phyloP scores from a whole-genome alignment of 208 protist species.

The Strigomonas culicis region DNA sequence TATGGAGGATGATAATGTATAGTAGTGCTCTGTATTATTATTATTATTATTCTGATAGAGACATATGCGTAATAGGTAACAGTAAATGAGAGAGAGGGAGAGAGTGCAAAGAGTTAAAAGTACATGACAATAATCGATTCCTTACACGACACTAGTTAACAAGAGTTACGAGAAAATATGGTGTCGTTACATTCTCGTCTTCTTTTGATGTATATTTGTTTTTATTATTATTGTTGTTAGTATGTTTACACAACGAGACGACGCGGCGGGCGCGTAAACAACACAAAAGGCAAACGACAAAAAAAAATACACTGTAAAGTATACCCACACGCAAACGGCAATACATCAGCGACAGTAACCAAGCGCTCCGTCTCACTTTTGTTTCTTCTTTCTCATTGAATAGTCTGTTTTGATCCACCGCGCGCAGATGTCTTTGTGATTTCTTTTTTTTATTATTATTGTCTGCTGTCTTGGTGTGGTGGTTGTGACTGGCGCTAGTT shows the following conservation, averaged over 20 bases:
- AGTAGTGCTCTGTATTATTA: no score
- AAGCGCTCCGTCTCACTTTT: no score
- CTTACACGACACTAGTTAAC: no score
- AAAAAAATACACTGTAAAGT: no score
- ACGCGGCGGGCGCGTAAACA: no score
- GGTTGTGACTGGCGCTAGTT: constrained; percentile 1
- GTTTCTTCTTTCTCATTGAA: no score
- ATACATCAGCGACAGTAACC: background rate
- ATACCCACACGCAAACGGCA: no score
- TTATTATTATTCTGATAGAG: background rate
- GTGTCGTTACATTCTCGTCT: no score
- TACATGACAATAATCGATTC: constrained; percentile 3
- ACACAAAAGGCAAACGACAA: background rate
- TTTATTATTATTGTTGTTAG: background rate
- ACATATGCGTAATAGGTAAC: background rate
- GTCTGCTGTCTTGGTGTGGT: constrained; percentile 7
- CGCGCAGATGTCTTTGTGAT: no score
- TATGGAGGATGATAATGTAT: no score
- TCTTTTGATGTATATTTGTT: background rate
- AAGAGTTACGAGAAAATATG: no score
- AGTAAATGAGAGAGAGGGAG: background rate
- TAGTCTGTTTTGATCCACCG: no score
- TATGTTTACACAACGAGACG: background rate
- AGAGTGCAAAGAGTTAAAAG: background rate
- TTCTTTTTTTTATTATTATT: constrained; percentile 6